phyloP scores from a whole-genome alignment of 2,329 filamentous ascomycete genomes.

The Penicillium verrucosum region DNA sequence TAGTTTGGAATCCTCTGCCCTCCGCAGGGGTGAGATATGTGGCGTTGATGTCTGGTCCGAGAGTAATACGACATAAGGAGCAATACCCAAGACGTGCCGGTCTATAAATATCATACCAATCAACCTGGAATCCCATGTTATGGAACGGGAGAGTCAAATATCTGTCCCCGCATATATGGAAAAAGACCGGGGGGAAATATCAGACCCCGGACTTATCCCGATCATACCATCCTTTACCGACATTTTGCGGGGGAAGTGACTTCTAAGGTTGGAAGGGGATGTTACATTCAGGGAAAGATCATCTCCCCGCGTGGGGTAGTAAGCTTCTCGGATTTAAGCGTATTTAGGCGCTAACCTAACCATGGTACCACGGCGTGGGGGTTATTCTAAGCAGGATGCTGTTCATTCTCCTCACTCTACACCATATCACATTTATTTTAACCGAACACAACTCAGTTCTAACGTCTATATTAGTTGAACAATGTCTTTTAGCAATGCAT shows the following conservation, averaged over 20 bases:
- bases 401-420: too few species aligned
- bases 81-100: too few species aligned
- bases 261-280: too few species aligned
- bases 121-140: background rate
- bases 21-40: background rate
- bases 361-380: background rate
- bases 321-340: background rate
- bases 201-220: background rate
- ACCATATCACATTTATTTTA: too few species aligned
- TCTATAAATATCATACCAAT: background rate
- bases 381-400: too few species aligned
- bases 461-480: background rate
- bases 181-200: constrained; percentile 3
- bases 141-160: background rate
- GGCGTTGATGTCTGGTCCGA: background rate
- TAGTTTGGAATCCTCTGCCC: background rate
- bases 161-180: background rate
- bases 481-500: background rate
- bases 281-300: background rate
- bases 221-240: background rate
- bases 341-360: background rate
- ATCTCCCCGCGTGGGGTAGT: constrained; percentile 2
- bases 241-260: background rate
- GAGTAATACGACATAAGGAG: background rate
- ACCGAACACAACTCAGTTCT: background rate